Percentiles rank a stretch among this genome's conserved stretches.
Evolutionary conservation across 2,329 filamentous ascomycete species (phyloP).

Genomic region (Pseudocercospora crystallina): DNA sequence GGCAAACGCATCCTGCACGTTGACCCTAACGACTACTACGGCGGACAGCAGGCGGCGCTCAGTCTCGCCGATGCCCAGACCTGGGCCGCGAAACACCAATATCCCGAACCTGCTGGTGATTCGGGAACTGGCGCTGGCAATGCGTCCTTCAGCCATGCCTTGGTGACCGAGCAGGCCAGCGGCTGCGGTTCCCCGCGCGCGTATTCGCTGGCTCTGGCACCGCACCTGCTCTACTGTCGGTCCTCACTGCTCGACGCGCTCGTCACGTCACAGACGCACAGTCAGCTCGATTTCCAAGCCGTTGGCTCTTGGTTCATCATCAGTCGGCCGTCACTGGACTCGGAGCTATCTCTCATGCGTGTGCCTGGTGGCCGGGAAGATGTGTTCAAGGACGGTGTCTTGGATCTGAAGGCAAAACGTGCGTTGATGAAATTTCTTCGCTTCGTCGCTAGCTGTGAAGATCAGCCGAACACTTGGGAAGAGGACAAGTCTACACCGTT

Average conservation of each 20-base stretch:
- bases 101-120: not conserved
- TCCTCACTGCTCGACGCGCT: slow-evolving; percentile 75
- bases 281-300: slow-evolving; percentile 88
- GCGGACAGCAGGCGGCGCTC: slow-evolving; percentile 79
- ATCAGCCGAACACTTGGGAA: slow-evolving; percentile 60
- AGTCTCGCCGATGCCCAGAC: slow-evolving; percentile 76
- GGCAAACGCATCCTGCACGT: slow-evolving; percentile 89
- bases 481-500: slow-evolving; percentile 57
- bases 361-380: slow-evolving; percentile 91
- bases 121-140: not conserved
- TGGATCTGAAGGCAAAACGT: slow-evolving; percentile 79
- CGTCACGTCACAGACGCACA: slow-evolving; percentile 84
- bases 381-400: slow-evolving; percentile 74
- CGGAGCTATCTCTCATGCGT: slow-evolving; percentile 41
- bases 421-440: slow-evolving; percentile 91
- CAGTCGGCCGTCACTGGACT: slow-evolving; percentile 29
- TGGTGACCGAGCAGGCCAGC: slow-evolving; percentile 34
- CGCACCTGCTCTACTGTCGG: slow-evolving; percentile 81
- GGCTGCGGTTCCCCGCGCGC: slow-evolving; percentile 56
- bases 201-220: slow-evolving; percentile 81
- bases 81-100: slow-evolving; percentile 59
- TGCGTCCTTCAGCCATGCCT: slow-evolving; percentile 33
- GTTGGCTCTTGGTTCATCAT: slow-evolving; percentile 91
- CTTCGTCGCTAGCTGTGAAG: slow-evolving; percentile 73
- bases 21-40: slow-evolving; percentile 86